Evolutionary conservation across 495 filamentous ascomycete species (phyloP).

Genomic region (Aspergillus olivimuriae): DNA sequence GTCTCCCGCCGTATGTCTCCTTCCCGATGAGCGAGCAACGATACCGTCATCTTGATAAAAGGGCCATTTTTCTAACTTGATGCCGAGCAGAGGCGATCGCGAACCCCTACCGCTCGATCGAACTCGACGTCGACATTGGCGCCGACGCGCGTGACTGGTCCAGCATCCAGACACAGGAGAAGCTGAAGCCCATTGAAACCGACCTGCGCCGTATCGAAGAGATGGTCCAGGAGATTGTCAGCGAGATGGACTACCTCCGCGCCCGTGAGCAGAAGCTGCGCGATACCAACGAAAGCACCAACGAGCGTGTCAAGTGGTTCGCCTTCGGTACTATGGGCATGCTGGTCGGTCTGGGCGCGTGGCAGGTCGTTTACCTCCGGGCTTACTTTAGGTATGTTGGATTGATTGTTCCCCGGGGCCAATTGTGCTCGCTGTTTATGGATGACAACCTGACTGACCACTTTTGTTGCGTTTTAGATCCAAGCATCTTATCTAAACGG

Average conservation of each 20-base stretch:
- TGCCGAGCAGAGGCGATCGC: slow-evolving; percentile 24
- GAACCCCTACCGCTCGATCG: slow-evolving; percentile 69
- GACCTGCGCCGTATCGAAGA: slow-evolving; percentile 92
- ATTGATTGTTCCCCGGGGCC: not conserved
- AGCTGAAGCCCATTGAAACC: slow-evolving; percentile 94
- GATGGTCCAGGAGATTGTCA: slow-evolving; percentile 72
- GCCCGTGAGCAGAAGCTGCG: slow-evolving; percentile 86
- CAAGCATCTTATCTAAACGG: slow-evolving; percentile 74
- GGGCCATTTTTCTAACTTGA: not conserved
- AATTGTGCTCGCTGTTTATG: not conserved
- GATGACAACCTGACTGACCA: not conserved
- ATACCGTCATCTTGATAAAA: not conserved
- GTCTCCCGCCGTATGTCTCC: slow-evolving; percentile 49
- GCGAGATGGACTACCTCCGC: slow-evolving; percentile 90
- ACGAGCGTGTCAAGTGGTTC: slow-evolving; percentile 98
- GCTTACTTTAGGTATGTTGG: slow-evolving; percentile 90
- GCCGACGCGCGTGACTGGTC: slow-evolving; percentile 98
- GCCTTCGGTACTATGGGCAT: slow-evolving; percentile 92
- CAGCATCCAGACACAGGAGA: slow-evolving; percentile 91
- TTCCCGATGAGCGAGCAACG: not conserved
- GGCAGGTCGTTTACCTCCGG: slow-evolving; percentile 96
- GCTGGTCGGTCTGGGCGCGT: slow-evolving; percentile 81
- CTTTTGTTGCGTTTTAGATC: slow-evolving; percentile 38
- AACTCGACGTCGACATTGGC: slow-evolving; percentile 97
- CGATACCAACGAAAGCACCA: slow-evolving; percentile 99